A percentile compares a stretch with the other conserved stretches of the same genome.
Evolutionary conservation across 805 yeast genomes (phyloP).

Genomic region (Suhomyces tanzawaensis): DNA sequence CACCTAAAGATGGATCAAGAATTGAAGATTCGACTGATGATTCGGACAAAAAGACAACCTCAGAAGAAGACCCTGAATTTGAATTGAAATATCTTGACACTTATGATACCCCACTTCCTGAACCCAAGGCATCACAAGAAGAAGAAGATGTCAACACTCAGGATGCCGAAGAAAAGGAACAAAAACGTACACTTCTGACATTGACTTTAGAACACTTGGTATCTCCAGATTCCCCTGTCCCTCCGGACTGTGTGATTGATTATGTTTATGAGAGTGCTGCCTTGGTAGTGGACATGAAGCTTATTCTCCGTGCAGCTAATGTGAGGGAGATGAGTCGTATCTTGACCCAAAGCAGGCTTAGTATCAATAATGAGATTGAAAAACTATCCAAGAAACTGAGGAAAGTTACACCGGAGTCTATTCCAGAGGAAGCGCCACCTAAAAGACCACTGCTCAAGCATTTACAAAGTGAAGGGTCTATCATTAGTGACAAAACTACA

Average conservation of each 20-base stretch:
- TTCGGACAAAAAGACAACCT: constrained; percentile 22
- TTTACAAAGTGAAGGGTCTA: constrained; percentile 1
- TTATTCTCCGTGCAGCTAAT: constrained; percentile 57
- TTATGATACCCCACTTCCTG: neutral
- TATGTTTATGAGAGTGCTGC: constrained; percentile 61
- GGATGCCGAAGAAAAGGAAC: constrained; percentile 18
- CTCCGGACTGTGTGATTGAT: constrained; percentile 55
- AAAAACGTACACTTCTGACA: constrained; percentile 12
- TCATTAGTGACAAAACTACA: neutral
- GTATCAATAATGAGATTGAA: constrained; percentile 24
- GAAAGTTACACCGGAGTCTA: neutral
- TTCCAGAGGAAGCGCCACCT: neutral
- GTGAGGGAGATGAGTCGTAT: constrained; percentile 49
- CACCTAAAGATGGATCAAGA: neutral
- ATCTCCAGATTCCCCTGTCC: constrained; percentile 53
- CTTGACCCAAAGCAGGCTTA: constrained; percentile 29
- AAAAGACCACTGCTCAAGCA: neutral
- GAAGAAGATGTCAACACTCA: constrained; percentile 19
- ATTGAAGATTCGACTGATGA: constrained; percentile 23
- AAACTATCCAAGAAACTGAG: constrained; percentile 9
- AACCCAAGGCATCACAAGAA: neutral
- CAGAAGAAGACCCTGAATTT: constrained; percentile 28
- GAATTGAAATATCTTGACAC: constrained; percentile 26
- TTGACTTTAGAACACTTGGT: constrained; percentile 58
- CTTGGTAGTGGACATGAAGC: constrained; percentile 59